These are phyloP conservation scores for Murraya koenigii DNA, from an alignment of 345 rosid genomes.

Conservation along the genomic window DNA sequence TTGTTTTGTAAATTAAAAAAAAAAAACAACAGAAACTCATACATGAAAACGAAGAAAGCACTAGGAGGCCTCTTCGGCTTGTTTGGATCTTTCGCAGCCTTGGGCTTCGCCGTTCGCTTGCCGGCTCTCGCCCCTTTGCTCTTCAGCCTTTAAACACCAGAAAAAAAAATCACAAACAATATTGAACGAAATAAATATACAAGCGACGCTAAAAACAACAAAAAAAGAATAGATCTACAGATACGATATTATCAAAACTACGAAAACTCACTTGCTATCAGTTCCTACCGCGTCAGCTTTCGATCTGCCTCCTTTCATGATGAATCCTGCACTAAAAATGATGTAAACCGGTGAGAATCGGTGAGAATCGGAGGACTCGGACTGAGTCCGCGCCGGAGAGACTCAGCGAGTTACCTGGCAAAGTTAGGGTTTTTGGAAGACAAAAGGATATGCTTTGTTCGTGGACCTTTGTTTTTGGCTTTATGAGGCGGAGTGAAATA, in stretches of 20 bases:
- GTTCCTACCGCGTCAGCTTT: conserved; percentile 34
- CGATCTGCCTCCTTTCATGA: conserved; percentile 65
- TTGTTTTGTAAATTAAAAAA: too few relatives aligned
- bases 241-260: too few relatives aligned
- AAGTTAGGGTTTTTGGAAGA: conserved; percentile 31
- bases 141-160: conserved; percentile 46
- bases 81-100: too few relatives aligned
- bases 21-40: background rate
- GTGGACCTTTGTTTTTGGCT: background rate
- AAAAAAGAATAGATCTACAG: conserved; percentile 10
- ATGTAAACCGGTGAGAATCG: conserved; percentile 24
- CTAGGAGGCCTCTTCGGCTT: conserved; percentile 46
- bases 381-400: conserved; percentile 23
- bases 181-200: conserved; percentile 12
- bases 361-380: conserved; percentile 20
- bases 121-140: conserved; percentile 36
- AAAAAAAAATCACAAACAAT: conserved; percentile 4
- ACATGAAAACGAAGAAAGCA: conserved; percentile 90
- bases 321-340: conserved; percentile 34
- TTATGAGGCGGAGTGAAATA: background rate
- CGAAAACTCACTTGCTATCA: too few relatives aligned
- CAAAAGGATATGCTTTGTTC: conserved; percentile 13
- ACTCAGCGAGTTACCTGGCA: conserved; percentile 26
- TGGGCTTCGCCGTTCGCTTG: conserved; percentile 45
- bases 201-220: background rate